Base-by-base conservation (phyloP, 306 rosid genomes). In the Trichosanthes cucumerina region DNA sequence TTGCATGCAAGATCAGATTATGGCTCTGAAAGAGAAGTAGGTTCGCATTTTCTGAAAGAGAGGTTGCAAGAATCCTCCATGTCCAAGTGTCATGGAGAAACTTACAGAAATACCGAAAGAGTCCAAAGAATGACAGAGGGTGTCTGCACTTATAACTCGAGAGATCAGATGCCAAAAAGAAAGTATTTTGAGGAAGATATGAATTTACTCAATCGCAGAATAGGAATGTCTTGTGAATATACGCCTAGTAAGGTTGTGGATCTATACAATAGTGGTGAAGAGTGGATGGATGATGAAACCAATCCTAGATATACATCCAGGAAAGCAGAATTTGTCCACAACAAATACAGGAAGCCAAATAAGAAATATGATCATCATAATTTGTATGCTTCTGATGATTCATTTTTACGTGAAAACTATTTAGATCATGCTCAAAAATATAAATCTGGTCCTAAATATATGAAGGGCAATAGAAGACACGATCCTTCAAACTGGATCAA, bases 201-300 rank as follows among this genome's bases (percentile, higher is more conserved):
- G 43, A 86, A 81, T 77, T 78, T 75, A 41, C 83, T 68, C 76
- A 86, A 84, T 84, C 57, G 82, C 64, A 89, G 88, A 81, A 81
- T 78, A 81, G 71, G 77, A 62, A 79, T 78, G 70, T 77, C 93
- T 78, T 53, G 81, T 84, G 86, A 92, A 59, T 75, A 90, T 91
- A 44, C 85, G 57, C 46, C 73, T n/a, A 86, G 85, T 78, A 89
- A 86, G 75, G 85, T 82, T 79, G 84, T 86, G 78, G 93, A 88
- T 81, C 47, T 64, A 33, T 85, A 86, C 58, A 89, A 89, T 79
- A 82, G 69, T 56, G 78, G 60, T 86, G 95, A 81, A 84, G 90
- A 87, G 79, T 92, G 93, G 97, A 77, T 82, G 44, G 88, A 82
- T 64, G 94, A 88, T 76, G 92, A 85, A 74, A 84, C 63, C 77